Conservation (phyloP, 352 stramenopile genomes). For the Phytophthora cryptogea region DNA sequence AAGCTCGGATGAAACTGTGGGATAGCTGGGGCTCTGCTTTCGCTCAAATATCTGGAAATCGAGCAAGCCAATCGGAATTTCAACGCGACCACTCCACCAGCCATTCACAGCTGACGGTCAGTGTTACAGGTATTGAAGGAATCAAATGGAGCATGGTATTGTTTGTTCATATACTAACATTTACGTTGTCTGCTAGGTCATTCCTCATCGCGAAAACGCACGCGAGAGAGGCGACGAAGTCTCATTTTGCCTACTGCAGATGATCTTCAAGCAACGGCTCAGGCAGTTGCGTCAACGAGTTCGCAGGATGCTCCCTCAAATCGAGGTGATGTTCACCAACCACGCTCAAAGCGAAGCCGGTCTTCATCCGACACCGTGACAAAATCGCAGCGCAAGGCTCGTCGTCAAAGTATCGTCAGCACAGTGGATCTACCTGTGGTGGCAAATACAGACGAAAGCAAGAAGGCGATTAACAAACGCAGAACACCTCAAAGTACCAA, state of each 20-base stretch:
- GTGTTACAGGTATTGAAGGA: slow-evolving; percentile 14
- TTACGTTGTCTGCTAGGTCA: slow-evolving; percentile 6
- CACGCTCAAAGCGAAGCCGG: slow-evolving; percentile 19
- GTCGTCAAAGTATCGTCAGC: slow-evolving; percentile 47
- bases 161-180: slow-evolving; percentile 5
- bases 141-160: not conserved
- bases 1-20: slow-evolving; percentile 28
- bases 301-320: slow-evolving; percentile 7
- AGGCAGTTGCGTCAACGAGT: slow-evolving; percentile 1
- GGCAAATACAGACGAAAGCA: slow-evolving; percentile 6
- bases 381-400: slow-evolving; percentile 30
- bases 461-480: slow-evolving; percentile 5
- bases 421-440: slow-evolving; percentile 23
- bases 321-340: not conserved
- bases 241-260: slow-evolving; percentile 28
- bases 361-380: slow-evolving; percentile 6
- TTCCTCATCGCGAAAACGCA: slow-evolving; percentile 29
- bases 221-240: slow-evolving; percentile 36
- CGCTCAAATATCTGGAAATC: slow-evolving; percentile 1
- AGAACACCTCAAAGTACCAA: slow-evolving; percentile 14
- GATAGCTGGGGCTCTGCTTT: slow-evolving; percentile 25
- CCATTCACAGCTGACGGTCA: not conserved
- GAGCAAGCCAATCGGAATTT: not conserved
- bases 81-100: not conserved
- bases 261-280: slow-evolving; percentile 24